phyloP scores from a whole-genome alignment of 495 filamentous ascomycete species.

The Podospora sp. region DNA sequence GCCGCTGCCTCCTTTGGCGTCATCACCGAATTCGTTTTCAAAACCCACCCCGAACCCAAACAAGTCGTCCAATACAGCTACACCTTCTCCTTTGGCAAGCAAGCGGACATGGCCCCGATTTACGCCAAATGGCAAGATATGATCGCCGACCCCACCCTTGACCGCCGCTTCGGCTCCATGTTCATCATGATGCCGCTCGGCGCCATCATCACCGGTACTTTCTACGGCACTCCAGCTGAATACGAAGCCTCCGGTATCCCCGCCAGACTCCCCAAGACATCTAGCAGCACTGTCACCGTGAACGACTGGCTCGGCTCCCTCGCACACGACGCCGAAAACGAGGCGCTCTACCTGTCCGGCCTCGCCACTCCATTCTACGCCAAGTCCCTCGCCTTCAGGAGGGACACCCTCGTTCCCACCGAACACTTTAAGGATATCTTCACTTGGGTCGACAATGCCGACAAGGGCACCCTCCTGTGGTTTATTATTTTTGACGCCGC shows the following conservation, averaged over 20 bases:
- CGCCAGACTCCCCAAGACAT: conserved; percentile 43
- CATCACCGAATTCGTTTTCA: conserved; percentile 64
- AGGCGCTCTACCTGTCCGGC: conserved; percentile 47
- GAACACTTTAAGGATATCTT: conserved; percentile 49
- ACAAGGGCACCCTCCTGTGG: conserved; percentile 56
- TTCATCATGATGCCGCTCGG: conserved; percentile 55
- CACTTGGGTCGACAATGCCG: conserved; percentile 50
- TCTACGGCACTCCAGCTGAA: conserved; percentile 56
- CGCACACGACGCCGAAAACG: conserved; percentile 52
- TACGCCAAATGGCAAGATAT: conserved; percentile 48
- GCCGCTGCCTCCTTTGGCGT: conserved; percentile 66
- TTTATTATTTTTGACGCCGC: conserved; percentile 59
- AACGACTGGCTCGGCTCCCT: conserved; percentile 61
- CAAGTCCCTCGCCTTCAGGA: conserved; percentile 55
- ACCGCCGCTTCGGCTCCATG: conserved; percentile 55
- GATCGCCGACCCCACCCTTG: conserved; percentile 53
- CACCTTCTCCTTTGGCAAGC: conserved; percentile 47
- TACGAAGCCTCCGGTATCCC: conserved; percentile 51
- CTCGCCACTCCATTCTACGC: conserved; percentile 54
- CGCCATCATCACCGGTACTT: conserved; percentile 53
- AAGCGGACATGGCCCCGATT: conserved; percentile 43
- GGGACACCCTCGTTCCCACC: conserved; percentile 47
- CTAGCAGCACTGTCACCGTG: conserved; percentile 41
- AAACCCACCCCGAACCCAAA: conserved; percentile 60
- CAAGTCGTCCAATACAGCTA: conserved; percentile 56